These are phyloP conservation scores for Ambrosia hybrid DNA, from an alignment of 140 eudicot species.

Conservation along the genomic window DNA sequence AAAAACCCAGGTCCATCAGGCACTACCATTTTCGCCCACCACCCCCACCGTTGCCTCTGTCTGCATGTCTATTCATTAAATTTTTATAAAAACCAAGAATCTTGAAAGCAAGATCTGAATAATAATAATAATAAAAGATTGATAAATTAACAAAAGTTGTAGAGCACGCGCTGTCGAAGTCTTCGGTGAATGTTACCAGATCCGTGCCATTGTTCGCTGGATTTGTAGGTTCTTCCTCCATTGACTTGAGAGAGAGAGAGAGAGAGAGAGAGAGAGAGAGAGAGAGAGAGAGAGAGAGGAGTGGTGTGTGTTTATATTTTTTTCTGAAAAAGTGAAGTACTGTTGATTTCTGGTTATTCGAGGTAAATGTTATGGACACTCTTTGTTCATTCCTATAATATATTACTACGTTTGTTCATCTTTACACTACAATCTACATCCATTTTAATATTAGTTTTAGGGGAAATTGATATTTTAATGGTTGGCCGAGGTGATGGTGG, in stretches of 20 bases:
- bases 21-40: too few relatives aligned
- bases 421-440: background rate
- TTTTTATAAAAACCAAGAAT: too few relatives aligned
- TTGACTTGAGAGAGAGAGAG: constrained; percentile 19
- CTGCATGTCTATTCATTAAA: too few relatives aligned
- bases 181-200: constrained; percentile 26
- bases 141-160: constrained; percentile 48
- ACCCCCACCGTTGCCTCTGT: too few relatives aligned
- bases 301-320: background rate
- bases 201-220: constrained; percentile 33
- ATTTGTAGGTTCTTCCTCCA: constrained; percentile 42
- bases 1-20: too few relatives aligned
- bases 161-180: constrained; percentile 60
- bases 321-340: background rate
- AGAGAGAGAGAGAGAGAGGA: background rate
- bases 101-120: too few relatives aligned
- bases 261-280: constrained; percentile 19
- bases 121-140: too few relatives aligned
- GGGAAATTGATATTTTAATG: too few relatives aligned
- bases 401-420: constrained; percentile 6
- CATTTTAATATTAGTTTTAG: too few relatives aligned
- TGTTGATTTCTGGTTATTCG: constrained; percentile 5
- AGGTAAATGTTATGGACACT: constrained; percentile 20
- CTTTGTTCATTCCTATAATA: constrained; percentile 10
- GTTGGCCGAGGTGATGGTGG: too few relatives aligned